Percentiles rank a stretch among this genome's conserved stretches.
Evolutionary conservation across 1,284 basidiomycete genomes (phyloP).

Genomic region (Rhodotorula sp.): DNA sequence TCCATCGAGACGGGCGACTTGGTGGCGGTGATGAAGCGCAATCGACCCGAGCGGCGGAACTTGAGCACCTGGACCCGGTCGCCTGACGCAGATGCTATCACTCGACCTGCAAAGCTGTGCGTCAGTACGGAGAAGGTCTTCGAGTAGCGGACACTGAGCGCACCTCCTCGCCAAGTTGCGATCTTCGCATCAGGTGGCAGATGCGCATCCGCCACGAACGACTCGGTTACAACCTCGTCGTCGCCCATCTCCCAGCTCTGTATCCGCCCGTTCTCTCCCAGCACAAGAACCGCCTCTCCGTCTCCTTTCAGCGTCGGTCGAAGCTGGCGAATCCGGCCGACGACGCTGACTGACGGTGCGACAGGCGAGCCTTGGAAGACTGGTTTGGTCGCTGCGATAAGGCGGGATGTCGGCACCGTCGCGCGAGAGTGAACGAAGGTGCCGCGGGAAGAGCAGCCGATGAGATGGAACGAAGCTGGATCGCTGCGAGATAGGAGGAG

Average conservation of each 20-base stretch:
- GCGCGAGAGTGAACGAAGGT: slow-evolving; percentile 8
- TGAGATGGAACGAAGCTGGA: slow-evolving; percentile 12
- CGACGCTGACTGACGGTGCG: slow-evolving; percentile 10
- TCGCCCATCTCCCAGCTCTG: slow-evolving; percentile 29
- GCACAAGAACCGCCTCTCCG: neutral
- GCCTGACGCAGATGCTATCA: slow-evolving; percentile 5
- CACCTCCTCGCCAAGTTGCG: slow-evolving; percentile 16
- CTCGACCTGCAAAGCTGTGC: neutral
- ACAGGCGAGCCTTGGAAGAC: neutral
- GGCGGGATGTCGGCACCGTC: neutral
- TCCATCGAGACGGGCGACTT: neutral
- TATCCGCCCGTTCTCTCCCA: slow-evolving; percentile 8
- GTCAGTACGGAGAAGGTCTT: neutral
- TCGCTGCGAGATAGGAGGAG: slow-evolving; percentile 12
- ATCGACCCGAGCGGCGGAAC: slow-evolving; percentile 7
- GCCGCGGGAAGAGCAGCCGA: slow-evolving; percentile 4
- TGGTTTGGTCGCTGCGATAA: neutral
- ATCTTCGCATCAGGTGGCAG: neutral
- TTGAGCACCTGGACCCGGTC: slow-evolving; percentile 14
- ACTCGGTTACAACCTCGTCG: slow-evolving; percentile 6
- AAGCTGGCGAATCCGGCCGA: slow-evolving; percentile 10
- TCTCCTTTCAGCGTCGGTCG: slow-evolving; percentile 1
- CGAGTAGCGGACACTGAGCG: neutral
- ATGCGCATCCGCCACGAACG: slow-evolving; percentile 3
- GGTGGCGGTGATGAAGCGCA: slow-evolving; percentile 4